Evolutionary conservation across 2,329 filamentous ascomycete genomes (phyloP).

Genomic region (Pseudovirgaria hyperparasitica): DNA sequence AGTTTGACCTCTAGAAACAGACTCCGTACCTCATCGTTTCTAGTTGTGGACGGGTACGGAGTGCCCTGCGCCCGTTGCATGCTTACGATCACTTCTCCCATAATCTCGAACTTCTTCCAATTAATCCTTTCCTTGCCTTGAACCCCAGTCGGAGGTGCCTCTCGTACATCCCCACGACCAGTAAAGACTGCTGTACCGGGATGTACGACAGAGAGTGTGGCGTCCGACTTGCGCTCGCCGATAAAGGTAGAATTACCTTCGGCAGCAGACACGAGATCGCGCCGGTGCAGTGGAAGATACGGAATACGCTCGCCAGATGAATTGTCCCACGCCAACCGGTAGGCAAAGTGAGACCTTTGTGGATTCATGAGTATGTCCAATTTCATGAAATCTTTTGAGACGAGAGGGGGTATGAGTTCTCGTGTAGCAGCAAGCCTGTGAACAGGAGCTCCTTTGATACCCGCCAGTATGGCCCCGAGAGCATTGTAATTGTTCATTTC

Average conservation of each 20-base stretch:
- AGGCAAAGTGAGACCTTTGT: slow-evolving; percentile 84
- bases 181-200: slow-evolving; percentile 23
- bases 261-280: slow-evolving; percentile 83
- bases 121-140: slow-evolving; percentile 58
- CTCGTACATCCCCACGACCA: slow-evolving; percentile 26
- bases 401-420: slow-evolving; percentile 56
- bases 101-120: slow-evolving; percentile 96
- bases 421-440: slow-evolving; percentile 72
- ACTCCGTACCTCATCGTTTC: slow-evolving; percentile 57
- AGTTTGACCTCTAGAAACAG: slow-evolving; percentile 74
- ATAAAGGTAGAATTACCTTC: slow-evolving; percentile 87
- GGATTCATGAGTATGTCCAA: slow-evolving; percentile 87
- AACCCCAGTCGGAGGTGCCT: slow-evolving; percentile 23
- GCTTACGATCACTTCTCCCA: slow-evolving; percentile 80
- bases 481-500: slow-evolving; percentile 96
- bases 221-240: slow-evolving; percentile 30
- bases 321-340: slow-evolving; percentile 96
- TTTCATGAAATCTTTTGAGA: slow-evolving; percentile 75
- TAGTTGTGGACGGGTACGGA: slow-evolving; percentile 60
- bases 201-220: slow-evolving; percentile 18
- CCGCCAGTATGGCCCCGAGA: slow-evolving; percentile 83
- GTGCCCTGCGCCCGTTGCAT: slow-evolving; percentile 85
- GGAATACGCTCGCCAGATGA: slow-evolving; percentile 82
- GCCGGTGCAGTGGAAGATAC: slow-evolving; percentile 77
- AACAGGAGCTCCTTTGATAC: slow-evolving; percentile 78